Percentiles rank a stretch among this genome's conserved stretches.
Evolutionary conservation across 2,329 filamentous ascomycete species (phyloP).

Genomic region (Blumeria hordei): DNA sequence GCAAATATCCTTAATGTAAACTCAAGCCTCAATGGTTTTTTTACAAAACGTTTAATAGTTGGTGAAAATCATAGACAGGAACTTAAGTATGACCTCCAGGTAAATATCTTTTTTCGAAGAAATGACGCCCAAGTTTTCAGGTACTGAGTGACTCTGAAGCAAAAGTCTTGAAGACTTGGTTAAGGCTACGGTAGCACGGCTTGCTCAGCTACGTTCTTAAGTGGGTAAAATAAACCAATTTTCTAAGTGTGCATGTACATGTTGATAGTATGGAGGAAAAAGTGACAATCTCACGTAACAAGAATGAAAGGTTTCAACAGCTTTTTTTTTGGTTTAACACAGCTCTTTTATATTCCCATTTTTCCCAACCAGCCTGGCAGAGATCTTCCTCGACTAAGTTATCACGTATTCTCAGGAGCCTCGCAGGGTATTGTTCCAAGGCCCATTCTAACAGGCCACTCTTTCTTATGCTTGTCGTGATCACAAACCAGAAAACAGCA

Average conservation of each 20-base stretch:
- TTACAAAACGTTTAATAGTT: no score
- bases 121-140: no score
- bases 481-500: slow-evolving; percentile 55
- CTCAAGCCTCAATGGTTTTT: no score
- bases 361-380: slow-evolving; percentile 78
- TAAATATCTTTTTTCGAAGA: no score
- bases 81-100: no score
- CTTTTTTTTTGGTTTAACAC: not conserved
- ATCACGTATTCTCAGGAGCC: slow-evolving; percentile 53
- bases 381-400: slow-evolving; percentile 72
- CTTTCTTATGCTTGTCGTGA: slow-evolving; percentile 41
- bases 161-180: no score
- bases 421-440: slow-evolving; percentile 38
- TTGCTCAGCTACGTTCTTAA: not conserved
- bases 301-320: not conserved
- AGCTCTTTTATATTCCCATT: slow-evolving; percentile 37
- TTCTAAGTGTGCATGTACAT: not conserved
- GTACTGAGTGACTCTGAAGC: no score
- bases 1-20: no score
- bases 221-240: not conserved
- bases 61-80: no score
- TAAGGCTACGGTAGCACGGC: no score
- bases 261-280: not conserved
- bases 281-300: not conserved
- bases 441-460: slow-evolving; percentile 49